A percentile compares a stretch with the other conserved stretches of the same genome.
These are phyloP conservation scores for Bathelium albidoporum DNA, from an alignment of 495 filamentous ascomycete species.

Conservation along the genomic window DNA sequence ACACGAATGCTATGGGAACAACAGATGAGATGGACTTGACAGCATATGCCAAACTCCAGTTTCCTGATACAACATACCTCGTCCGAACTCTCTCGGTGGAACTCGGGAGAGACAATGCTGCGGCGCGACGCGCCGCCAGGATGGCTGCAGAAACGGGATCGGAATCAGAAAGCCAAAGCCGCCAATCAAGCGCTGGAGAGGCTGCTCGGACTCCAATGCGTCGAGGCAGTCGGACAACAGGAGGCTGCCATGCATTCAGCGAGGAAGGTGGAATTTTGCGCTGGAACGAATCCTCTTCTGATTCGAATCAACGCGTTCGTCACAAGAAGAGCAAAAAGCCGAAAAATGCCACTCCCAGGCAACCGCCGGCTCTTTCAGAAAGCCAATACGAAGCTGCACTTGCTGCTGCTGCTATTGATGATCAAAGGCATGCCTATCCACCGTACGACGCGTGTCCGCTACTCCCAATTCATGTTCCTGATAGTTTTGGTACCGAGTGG, in stretches of 20 bases:
- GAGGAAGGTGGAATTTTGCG: slow-evolving; percentile 8
- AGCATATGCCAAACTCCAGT: slow-evolving; percentile 50
- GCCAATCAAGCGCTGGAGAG: slow-evolving; percentile 4
- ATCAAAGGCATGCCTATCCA: neutral
- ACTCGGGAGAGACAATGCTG: slow-evolving; percentile 50
- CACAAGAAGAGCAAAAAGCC: slow-evolving; percentile 2
- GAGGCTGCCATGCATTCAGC: slow-evolving; percentile 4
- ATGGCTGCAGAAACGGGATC: neutral
- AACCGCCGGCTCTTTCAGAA: neutral
- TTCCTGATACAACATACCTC: slow-evolving; percentile 63
- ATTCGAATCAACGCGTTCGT: neutral
- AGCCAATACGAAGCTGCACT: neutral
- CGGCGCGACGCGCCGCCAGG: slow-evolving; percentile 7
- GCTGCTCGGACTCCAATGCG: neutral
- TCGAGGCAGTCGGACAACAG: neutral
- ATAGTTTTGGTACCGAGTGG: slow-evolving; percentile 37
- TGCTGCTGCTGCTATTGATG: neutral
- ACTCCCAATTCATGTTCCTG: slow-evolving; percentile 63
- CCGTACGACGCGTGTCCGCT: slow-evolving; percentile 51
- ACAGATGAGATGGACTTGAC: slow-evolving; percentile 1
- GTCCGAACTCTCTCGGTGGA: slow-evolving; percentile 58
- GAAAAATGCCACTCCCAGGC: neutral
- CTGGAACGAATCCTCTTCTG: slow-evolving; percentile 3
- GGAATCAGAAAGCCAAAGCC: slow-evolving; percentile 5
- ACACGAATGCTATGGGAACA: neutral